Percentiles rank a stretch among this genome's conserved stretches.
Evolutionary conservation across 2,329 filamentous ascomycete genomes (phyloP).

Genomic region (Colletotrichum brevisporum): DNA sequence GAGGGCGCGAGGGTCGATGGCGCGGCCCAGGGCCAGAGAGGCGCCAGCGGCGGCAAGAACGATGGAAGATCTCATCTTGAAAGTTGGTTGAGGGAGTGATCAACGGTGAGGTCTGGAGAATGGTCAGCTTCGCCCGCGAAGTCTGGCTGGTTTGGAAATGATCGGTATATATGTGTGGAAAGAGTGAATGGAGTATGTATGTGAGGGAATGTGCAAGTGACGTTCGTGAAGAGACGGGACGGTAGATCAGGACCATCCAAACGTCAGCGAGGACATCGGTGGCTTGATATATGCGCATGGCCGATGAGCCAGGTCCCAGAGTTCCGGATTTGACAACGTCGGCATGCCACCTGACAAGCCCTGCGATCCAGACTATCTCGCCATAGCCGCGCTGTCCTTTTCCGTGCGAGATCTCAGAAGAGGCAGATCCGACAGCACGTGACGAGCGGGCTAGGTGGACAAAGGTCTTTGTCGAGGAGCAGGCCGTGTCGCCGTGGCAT

Average conservation of each 20-base stretch:
- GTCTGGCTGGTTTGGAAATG: conserved; percentile 1
- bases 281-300: conserved; percentile 24
- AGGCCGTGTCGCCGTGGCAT: conserved; percentile 25
- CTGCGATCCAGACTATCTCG: conserved; percentile 3
- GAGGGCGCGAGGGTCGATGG: conserved; percentile 58
- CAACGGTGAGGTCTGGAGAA: conserved; percentile 38
- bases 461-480: conserved; percentile 25
- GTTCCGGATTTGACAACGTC: not conserved
- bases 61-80: conserved; percentile 66
- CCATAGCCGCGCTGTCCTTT: not conserved
- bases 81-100: conserved; percentile 5
- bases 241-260: conserved; percentile 1
- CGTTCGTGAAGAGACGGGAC: conserved; percentile 2
- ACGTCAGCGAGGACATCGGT: conserved; percentile 2
- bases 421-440: not conserved
- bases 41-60: conserved; percentile 62
- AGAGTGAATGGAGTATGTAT: not conserved
- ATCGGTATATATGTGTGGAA: conserved; percentile 9
- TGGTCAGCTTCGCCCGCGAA: conserved; percentile 42
- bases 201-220: conserved; percentile 7
- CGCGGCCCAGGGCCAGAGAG: conserved; percentile 60
- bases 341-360: conserved; percentile 10
- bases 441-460: conserved; percentile 12
- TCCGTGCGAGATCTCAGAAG: conserved; percentile 16
- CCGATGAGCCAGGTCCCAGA: not conserved